Evolutionary conservation across 768 basidiomycete species (phyloP).

Genomic region (Exidia glandulosa): DNA sequence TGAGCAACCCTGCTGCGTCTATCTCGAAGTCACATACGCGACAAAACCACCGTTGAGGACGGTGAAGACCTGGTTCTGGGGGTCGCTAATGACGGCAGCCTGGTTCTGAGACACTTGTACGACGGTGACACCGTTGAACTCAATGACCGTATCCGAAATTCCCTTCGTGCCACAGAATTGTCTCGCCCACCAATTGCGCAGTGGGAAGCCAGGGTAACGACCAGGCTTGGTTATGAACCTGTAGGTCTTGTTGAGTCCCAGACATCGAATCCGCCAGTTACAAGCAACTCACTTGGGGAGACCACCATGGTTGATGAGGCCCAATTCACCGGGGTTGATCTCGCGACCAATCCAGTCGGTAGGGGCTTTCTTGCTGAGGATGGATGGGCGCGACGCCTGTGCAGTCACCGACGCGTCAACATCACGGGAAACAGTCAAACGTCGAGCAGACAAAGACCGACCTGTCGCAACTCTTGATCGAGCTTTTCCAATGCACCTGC

Average conservation of each 20-base stretch:
- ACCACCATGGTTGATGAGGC: slow-evolving; percentile 53
- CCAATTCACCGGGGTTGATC: slow-evolving; percentile 59
- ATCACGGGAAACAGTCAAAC: slow-evolving; percentile 4
- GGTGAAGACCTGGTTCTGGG: slow-evolving; percentile 61
- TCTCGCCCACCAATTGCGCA: slow-evolving; percentile 80
- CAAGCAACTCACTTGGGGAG: too few species aligned
- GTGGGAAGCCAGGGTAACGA: slow-evolving; percentile 64
- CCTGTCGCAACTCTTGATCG: slow-evolving; percentile 47
- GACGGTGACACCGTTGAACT: slow-evolving; percentile 69
- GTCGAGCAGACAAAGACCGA: slow-evolving; percentile 14
- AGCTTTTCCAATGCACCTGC: slow-evolving; percentile 40
- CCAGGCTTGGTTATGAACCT: slow-evolving; percentile 56
- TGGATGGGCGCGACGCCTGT: slow-evolving; percentile 43
- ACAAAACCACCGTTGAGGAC: slow-evolving; percentile 30
- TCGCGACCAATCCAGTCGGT: slow-evolving; percentile 62
- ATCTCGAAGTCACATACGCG: slow-evolving; percentile 8
- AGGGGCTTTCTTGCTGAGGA: slow-evolving; percentile 61
- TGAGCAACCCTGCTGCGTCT: too few species aligned
- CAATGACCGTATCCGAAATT: slow-evolving; percentile 78
- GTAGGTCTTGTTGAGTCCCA: background rate
- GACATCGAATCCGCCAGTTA: background rate
- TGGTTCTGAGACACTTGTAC: slow-evolving; percentile 84
- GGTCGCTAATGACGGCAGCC: slow-evolving; percentile 14
- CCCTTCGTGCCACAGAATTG: slow-evolving; percentile 59
- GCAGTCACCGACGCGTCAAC: background rate